Evolutionary conservation across 306 rosid genomes (phyloP).

Genomic region (Leucaena leucocephala): DNA sequence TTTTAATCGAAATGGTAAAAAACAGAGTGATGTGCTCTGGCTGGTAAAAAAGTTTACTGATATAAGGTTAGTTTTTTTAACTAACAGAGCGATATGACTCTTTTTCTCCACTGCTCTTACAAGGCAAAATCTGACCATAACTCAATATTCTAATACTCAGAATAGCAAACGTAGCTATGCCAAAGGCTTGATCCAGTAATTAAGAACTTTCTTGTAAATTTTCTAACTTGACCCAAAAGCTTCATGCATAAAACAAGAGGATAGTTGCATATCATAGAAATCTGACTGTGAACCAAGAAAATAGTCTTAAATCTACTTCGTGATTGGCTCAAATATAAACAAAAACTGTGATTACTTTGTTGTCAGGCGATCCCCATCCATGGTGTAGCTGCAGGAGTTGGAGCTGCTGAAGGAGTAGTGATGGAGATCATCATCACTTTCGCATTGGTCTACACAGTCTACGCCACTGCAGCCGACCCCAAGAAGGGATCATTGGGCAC

Average conservation of each 20-base stretch:
- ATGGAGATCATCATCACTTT: slow-evolving; percentile 79
- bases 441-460: slow-evolving; percentile 86
- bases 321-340: neutral
- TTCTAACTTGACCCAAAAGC: neutral
- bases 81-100: too few relatives aligned
- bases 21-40: too few relatives aligned
- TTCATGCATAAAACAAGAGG: neutral
- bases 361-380: slow-evolving; percentile 70
- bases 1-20: too few relatives aligned
- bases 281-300: neutral
- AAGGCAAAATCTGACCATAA: too few relatives aligned
- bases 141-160: too few relatives aligned
- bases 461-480: slow-evolving; percentile 95
- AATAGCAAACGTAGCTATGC: neutral
- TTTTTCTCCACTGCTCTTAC: too few relatives aligned
- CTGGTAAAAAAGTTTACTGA: too few relatives aligned
- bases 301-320: neutral
- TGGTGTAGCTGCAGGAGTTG: slow-evolving; percentile 64
- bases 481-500: slow-evolving; percentile 78
- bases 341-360: neutral
- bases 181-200: neutral
- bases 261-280: neutral
- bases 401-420: slow-evolving; percentile 35
- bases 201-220: neutral
- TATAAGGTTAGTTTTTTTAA: too few relatives aligned